Percentiles rank a stretch among this genome's conserved stretches.
phyloP scores from a whole-genome alignment of 2,329 filamentous ascomycete species.

The Epichloe aotearoae region DNA sequence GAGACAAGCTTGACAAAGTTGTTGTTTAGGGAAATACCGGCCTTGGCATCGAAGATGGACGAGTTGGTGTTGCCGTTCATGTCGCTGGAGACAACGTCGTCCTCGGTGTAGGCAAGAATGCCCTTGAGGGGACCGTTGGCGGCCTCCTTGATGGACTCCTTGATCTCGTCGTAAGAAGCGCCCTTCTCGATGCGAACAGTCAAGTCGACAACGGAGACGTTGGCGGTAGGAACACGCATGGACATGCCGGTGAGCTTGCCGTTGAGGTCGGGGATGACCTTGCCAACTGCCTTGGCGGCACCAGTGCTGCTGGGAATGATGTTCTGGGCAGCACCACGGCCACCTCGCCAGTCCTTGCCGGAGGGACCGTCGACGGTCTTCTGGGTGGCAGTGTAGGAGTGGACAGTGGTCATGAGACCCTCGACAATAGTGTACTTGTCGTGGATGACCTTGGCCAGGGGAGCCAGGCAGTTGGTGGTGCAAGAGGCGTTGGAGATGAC shows the following conservation, averaged over 20 bases:
- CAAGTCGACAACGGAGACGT: slow-evolving; percentile 98
- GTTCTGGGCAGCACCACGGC: slow-evolving; percentile 97
- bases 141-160: slow-evolving; percentile 78
- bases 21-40: slow-evolving; percentile 94
- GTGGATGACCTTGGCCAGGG: slow-evolving; percentile 97
- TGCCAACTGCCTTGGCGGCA: slow-evolving; percentile 99
- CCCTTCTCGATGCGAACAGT: slow-evolving; percentile 88
- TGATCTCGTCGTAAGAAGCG: slow-evolving; percentile 84
- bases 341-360: slow-evolving; percentile 98
- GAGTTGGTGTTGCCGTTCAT: slow-evolving; percentile 85
- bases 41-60: slow-evolving; percentile 99
- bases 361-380: slow-evolving; percentile 99
- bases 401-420: slow-evolving; percentile 99
- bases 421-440: slow-evolving; percentile 96
- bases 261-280: slow-evolving; percentile 96
- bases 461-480: slow-evolving; percentile 99
- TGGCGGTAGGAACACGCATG: slow-evolving; percentile 96
- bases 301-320: slow-evolving; percentile 99
- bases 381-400: slow-evolving; percentile 99
- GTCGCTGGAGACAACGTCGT: slow-evolving; percentile 90
- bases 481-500: slow-evolving; percentile 99
- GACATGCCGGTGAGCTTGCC: slow-evolving; percentile 99
- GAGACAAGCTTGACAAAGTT: slow-evolving; percentile 98
- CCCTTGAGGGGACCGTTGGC: slow-evolving; percentile 76
- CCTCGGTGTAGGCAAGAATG: slow-evolving; percentile 89